These are phyloP conservation scores for Citrus cavaleriei DNA, from an alignment of 345 rosid species.

Conservation along the genomic window DNA sequence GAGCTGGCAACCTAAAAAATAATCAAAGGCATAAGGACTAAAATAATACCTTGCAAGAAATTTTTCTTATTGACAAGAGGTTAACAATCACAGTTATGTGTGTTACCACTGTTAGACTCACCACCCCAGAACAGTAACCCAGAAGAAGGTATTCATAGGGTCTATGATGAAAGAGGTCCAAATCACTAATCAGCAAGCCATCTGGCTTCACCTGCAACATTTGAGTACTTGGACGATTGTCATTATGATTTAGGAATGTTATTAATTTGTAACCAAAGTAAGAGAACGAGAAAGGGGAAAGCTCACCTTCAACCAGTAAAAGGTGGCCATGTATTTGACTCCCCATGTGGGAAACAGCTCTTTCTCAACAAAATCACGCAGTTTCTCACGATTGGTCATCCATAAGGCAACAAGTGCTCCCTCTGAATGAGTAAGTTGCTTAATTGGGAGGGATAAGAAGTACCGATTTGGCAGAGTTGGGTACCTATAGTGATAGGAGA, in stretches of 20 bases:
- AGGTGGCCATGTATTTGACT: slow-evolving; percentile 45
- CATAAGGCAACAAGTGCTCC: slow-evolving; percentile 91
- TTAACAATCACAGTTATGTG: not conserved
- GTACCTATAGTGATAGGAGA: slow-evolving; percentile 47
- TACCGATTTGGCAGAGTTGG: slow-evolving; percentile 80
- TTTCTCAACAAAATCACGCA: slow-evolving; percentile 61
- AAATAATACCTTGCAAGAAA: not conserved
- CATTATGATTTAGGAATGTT: slow-evolving; percentile 12
- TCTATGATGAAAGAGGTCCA: slow-evolving; percentile 86
- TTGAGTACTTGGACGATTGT: slow-evolving; percentile 3
- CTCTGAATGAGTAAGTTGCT: slow-evolving; percentile 57
- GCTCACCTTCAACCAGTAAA: slow-evolving; percentile 80
- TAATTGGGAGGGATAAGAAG: slow-evolving; percentile 78
- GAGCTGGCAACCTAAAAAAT: slow-evolving; percentile 34
- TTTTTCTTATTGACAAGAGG: not conserved
- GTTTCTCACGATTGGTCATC: slow-evolving; percentile 88
- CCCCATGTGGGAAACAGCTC: slow-evolving; percentile 85
- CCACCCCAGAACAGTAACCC: slow-evolving; percentile 53
- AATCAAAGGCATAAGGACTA: slow-evolving; percentile 11
- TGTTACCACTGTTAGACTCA: slow-evolving; percentile 18
- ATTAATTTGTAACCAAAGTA: slow-evolving; percentile 9
- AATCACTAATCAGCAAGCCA: slow-evolving; percentile 64
- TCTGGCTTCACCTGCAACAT: slow-evolving; percentile 73
- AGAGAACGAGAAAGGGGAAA: slow-evolving; percentile 5
- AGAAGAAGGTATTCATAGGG: slow-evolving; percentile 86